Evolutionary conservation across 441 rosid genomes (phyloP).

Genomic region (Populus tomentosa): DNA sequence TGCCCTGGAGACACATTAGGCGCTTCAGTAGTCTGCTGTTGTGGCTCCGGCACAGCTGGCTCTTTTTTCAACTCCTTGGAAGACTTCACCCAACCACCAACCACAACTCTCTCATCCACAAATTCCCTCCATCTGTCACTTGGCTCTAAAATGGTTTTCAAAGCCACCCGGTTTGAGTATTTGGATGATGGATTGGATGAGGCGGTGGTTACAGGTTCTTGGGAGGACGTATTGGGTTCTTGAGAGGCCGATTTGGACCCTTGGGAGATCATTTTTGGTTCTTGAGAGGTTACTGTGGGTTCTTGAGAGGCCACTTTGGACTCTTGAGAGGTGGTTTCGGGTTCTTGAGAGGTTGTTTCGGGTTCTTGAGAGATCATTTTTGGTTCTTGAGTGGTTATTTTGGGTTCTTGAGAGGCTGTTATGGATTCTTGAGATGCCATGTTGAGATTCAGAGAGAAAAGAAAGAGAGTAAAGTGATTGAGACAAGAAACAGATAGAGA

Average conservation of each 20-base stretch:
- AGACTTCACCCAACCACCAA: slow-evolving; percentile 93
- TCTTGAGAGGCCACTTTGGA: slow-evolving; percentile 6
- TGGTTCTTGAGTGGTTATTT: slow-evolving; percentile 7
- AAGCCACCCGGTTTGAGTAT: slow-evolving; percentile 60
- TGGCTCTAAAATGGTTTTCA: slow-evolving; percentile 48
- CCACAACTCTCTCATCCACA: slow-evolving; percentile 48
- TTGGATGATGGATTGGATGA: slow-evolving; percentile 21
- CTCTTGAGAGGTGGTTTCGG: background rate
- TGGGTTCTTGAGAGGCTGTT: background rate
- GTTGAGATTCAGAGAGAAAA: background rate
- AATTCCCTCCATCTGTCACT: slow-evolving; percentile 45
- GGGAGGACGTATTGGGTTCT: slow-evolving; percentile 1
- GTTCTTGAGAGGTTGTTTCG: slow-evolving; percentile 11
- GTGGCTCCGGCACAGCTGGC: background rate
- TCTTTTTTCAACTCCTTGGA: slow-evolving; percentile 50
- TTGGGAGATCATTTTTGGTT: background rate
- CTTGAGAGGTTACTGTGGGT: background rate
- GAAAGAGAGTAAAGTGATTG: background rate
- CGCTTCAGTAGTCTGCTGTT: slow-evolving; percentile 1
- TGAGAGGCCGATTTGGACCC: slow-evolving; percentile 5
- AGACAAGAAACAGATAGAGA: slow-evolving; percentile 4
- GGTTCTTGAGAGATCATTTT: background rate
- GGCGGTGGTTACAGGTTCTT: slow-evolving; percentile 5
- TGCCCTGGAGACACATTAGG: slow-evolving; percentile 1
- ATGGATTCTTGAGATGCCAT: slow-evolving; percentile 29